Conservation (phyloP, 108 stramenopile species). For the Skeletonema menzelii region DNA sequence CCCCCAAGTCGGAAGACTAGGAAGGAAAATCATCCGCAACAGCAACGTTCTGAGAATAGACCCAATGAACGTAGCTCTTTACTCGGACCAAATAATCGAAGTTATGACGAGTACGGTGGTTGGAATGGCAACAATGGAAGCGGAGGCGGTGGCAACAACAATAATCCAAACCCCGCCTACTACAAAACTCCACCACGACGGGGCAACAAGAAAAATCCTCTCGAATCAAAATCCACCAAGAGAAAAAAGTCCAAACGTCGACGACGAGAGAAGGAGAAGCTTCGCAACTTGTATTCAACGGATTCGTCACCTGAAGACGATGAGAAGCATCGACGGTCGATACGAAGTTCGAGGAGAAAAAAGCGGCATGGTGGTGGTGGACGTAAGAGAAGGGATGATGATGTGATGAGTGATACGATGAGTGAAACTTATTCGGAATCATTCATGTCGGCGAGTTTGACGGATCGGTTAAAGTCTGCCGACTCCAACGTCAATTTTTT, state of each 20-base stretch:
- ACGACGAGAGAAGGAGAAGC: slow-evolving; percentile 4
- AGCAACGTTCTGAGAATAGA: not conserved
- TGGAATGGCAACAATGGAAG: not conserved
- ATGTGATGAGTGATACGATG: slow-evolving; percentile 6
- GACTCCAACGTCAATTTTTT: not conserved
- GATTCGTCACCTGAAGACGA: slow-evolving; percentile 29
- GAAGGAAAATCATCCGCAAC: slow-evolving; percentile 3
- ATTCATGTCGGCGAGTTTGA: slow-evolving; percentile 12
- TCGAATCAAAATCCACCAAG: not conserved
- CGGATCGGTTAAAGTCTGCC: slow-evolving; percentile 4
- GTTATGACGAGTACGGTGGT: slow-evolving; percentile 8
- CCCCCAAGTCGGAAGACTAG: slow-evolving; percentile 1
- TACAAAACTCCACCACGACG: not conserved
- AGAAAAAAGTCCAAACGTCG: not conserved
- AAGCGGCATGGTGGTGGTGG: slow-evolving; percentile 11
- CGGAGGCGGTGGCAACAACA: not conserved
- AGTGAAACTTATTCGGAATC: slow-evolving; percentile 29
- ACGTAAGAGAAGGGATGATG: slow-evolving; percentile 6
- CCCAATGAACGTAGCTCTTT: slow-evolving; percentile 50
- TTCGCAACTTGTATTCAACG: slow-evolving; percentile 1
- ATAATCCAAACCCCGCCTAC: not conserved
- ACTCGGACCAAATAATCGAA: slow-evolving; percentile 34
- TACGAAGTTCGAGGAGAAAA: not conserved
- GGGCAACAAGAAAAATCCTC: not conserved
- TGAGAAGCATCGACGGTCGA: not conserved